A percentile compares a stretch with the other conserved stretches of the same genome.
Evolutionary conservation across 1,284 basidiomycete genomes (phyloP).

Genomic region (Ustilago shanxiensis): DNA sequence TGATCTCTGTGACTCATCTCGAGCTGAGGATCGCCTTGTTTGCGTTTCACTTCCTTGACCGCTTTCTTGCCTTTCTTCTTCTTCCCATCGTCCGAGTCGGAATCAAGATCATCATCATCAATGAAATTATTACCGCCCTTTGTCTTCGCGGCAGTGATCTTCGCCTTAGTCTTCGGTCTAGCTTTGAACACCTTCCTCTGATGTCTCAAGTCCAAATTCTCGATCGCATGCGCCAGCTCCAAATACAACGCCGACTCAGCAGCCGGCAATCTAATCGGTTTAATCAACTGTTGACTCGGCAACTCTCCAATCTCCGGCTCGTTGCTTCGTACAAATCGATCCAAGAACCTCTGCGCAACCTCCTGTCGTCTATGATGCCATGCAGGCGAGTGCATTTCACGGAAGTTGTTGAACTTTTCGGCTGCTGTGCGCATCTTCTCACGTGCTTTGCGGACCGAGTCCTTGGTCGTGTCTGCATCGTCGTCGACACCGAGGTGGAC

Average conservation of each 20-base stretch:
- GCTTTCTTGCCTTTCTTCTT: slow-evolving; percentile 39
- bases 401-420: slow-evolving; percentile 95
- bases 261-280: slow-evolving; percentile 83
- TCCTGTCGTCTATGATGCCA: slow-evolving; percentile 90
- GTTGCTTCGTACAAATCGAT: slow-evolving; percentile 76
- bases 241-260: slow-evolving; percentile 95
- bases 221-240: slow-evolving; percentile 93
- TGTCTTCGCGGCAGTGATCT: slow-evolving; percentile 14
- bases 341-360: slow-evolving; percentile 82
- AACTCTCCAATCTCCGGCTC: slow-evolving; percentile 97
- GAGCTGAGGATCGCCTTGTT: slow-evolving; percentile 42
- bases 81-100: slow-evolving; percentile 26
- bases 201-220: slow-evolving; percentile 82
- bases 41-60: slow-evolving; percentile 38
- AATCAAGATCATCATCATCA: slow-evolving; percentile 21
- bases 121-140: slow-evolving; percentile 26
- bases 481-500: slow-evolving; percentile 75
- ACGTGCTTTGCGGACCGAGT: slow-evolving; percentile 76
- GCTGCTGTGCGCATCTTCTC: slow-evolving; percentile 86
- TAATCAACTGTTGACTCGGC: slow-evolving; percentile 79
- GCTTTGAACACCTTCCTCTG: slow-evolving; percentile 56
- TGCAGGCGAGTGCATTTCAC: slow-evolving; percentile 88
- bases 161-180: slow-evolving; percentile 16
- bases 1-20: slow-evolving; percentile 80
- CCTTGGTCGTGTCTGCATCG: slow-evolving; percentile 80